Evolutionary conservation across 1,284 basidiomycete species (phyloP), one percentile per base, ranked within the genome.

Genomic region (Tilletia caries): DNA sequence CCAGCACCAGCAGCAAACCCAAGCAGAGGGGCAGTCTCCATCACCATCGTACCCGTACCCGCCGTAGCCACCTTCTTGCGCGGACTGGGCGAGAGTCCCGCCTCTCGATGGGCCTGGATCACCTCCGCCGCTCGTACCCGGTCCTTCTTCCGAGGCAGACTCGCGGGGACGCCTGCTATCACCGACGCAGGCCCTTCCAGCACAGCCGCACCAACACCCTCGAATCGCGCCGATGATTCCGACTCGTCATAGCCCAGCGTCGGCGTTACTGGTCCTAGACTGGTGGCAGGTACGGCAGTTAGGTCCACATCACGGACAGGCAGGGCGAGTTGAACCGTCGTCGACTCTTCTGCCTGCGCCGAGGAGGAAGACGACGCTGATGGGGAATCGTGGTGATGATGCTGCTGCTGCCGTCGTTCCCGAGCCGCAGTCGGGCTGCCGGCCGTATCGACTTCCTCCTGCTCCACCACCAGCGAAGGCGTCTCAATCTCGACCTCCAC

Each of bases 131-230:
- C 29, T 33, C 58, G 32, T 2, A 62, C 32, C 32, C 58, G 58
- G n/a, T 62, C 58, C 58, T 37, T 33, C 32, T 62, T 62, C 32
- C 58, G 58, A 6, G 58, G 29, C 58, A 62, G 58, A 34, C 33
- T 62, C 58, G 58, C 52, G n/a, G 25, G 25, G n/a, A 18, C 52
- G 15, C 29, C 52, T n/a, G n/a, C n/a, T n/a, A n/a, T n/a, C n/a
- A n/a, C n/a, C n/a, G n/a, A n/a, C n/a, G 37, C 15, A 41, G 37
- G 10, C 37, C 37, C 37, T 23, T 54, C 52, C 5, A 54, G 27
- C 25, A 23, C 58, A 34, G 58, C 20, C 33, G 15, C 48, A 50
- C n/a, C n/a, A n/a, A n/a, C n/a, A 1, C 48, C 48, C 33, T 29
- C 58, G 58, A 54, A 29, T 27, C 52, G 27, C 52, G 6, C n/a